A percentile compares a stretch with the other conserved stretches of the same genome.
Conservation (phyloP, 225 moss, liverwort and hornwort genomes). For the Takakia lepidozioides region DNA sequence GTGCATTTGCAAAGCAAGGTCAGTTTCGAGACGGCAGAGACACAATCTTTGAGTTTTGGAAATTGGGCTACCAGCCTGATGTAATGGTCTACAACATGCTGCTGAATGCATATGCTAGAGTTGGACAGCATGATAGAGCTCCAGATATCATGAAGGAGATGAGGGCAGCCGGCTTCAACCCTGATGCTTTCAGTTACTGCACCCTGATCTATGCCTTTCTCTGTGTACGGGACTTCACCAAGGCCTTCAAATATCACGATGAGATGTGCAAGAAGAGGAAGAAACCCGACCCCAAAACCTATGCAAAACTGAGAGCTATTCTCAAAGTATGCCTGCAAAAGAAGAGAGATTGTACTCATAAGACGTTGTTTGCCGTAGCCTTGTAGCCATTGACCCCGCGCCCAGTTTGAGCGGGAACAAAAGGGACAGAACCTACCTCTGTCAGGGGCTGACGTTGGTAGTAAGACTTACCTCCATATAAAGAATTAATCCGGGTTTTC, state of each 20-base stretch:
- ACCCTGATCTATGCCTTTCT: slow-evolving; percentile 75
- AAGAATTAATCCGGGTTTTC: too few species aligned
- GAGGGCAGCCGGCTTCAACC: slow-evolving; percentile 44
- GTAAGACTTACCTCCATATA: too few species aligned
- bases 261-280: slow-evolving; percentile 56
- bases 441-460: too few species aligned
- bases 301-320: slow-evolving; percentile 63
- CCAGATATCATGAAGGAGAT: slow-evolving; percentile 67
- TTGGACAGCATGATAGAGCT: slow-evolving; percentile 43
- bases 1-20: slow-evolving; percentile 83
- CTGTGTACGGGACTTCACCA: slow-evolving; percentile 67
- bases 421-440: too few species aligned
- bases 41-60: slow-evolving; percentile 67
- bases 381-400: too few species aligned
- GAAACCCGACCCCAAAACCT: slow-evolving; percentile 57
- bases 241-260: slow-evolving; percentile 62
- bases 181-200: slow-evolving; percentile 81
- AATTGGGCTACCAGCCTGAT: slow-evolving; percentile 53
- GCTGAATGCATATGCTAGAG: slow-evolving; percentile 79
- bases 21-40: slow-evolving; percentile 67
- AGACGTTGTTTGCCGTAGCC: too few species aligned
- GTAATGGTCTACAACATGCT: slow-evolving; percentile 89
- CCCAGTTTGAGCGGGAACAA: too few species aligned
- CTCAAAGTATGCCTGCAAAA: slow-evolving; percentile 45
- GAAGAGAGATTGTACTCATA: too few species aligned